These are phyloP conservation scores for Pythium guiyangense DNA, from an alignment of 352 stramenopile genomes.

Conservation along the genomic window DNA sequence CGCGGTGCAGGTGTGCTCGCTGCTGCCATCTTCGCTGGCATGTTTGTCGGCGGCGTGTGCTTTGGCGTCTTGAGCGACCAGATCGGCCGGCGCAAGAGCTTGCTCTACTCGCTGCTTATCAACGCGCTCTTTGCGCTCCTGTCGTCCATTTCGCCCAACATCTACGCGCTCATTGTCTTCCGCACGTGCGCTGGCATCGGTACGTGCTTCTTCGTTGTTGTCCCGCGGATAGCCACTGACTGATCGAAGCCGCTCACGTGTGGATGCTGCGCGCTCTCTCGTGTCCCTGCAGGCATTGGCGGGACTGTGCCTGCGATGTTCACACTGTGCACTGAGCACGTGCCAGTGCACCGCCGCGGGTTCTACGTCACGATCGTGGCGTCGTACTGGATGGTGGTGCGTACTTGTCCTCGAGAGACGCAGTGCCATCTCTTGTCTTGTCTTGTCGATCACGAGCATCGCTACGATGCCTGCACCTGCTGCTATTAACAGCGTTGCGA, in stretches of 20 bases:
- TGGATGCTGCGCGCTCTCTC: not conserved
- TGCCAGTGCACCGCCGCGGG: conserved; percentile 64
- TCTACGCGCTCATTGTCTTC: conserved; percentile 59
- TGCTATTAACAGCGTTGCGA: not conserved
- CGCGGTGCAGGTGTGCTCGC: conserved; percentile 57
- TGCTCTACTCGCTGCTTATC: conserved; percentile 76
- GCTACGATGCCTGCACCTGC: not conserved
- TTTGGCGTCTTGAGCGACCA: conserved; percentile 74
- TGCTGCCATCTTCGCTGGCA: conserved; percentile 86
- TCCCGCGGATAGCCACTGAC: not conserved
- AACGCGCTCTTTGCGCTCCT: conserved; percentile 75
- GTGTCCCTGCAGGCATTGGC: conserved; percentile 58
- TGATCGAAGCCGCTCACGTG: not conserved
- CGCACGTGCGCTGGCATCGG: conserved; percentile 60
- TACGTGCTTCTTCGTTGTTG: conserved; percentile 7
- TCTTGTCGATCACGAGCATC: not conserved
- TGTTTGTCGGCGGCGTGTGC: conserved; percentile 84
- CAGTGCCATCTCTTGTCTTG: not conserved
- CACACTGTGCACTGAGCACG: conserved; percentile 83
- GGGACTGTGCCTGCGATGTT: conserved; percentile 86
- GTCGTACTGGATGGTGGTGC: conserved; percentile 89
- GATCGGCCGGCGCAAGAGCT: conserved; percentile 61
- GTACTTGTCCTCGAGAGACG: conserved; percentile 8
- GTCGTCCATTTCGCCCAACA: conserved; percentile 65
- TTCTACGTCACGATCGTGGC: conserved; percentile 86